Percentiles rank a stretch among this genome's conserved stretches.
These are phyloP conservation scores for Apiospora pterosperma DNA, from an alignment of 2,329 filamentous ascomycete genomes.

Conservation along the genomic window DNA sequence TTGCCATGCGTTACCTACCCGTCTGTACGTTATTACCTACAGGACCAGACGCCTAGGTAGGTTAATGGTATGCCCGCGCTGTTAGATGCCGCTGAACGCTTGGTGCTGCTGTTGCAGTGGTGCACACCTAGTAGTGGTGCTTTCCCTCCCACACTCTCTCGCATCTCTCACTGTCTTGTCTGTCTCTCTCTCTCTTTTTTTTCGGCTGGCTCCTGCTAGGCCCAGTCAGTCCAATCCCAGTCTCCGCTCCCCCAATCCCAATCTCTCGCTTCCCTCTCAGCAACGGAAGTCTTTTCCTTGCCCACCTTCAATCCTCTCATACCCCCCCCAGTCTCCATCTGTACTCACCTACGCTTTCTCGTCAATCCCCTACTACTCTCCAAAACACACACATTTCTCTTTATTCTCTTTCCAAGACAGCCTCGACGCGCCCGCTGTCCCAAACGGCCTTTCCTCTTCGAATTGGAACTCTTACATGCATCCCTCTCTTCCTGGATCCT, in stretches of 20 bases:
- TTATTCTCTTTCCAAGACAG: not conserved
- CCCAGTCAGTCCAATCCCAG: constrained; percentile 1
- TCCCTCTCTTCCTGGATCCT: constrained; percentile 8
- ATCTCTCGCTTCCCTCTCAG: constrained; percentile 2
- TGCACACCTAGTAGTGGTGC: constrained; percentile 6
- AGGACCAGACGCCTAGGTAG: not conserved
- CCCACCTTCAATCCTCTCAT: constrained; percentile 4
- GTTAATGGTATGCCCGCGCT: not conserved
- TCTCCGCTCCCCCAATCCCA: constrained; percentile 2
- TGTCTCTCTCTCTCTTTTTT: constrained; percentile 6
- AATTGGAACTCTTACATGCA: constrained; percentile 2
- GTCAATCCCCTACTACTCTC: not conserved
- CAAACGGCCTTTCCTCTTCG: not conserved
- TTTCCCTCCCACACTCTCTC: not conserved
- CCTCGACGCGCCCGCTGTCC: not conserved
- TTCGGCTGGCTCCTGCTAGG: not conserved
- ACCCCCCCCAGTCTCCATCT: constrained; percentile 1
- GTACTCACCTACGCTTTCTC: constrained; percentile 2
- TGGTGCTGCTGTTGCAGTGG: not conserved
- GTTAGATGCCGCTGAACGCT: not conserved
- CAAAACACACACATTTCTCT: constrained; percentile 4
- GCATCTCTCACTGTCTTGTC: not conserved
- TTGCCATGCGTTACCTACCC: not conserved
- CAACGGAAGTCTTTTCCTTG: constrained; percentile 6
- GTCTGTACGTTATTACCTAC: not conserved